Conservation (phyloP, 345 rosid species). For the Aegle marmelos region DNA sequence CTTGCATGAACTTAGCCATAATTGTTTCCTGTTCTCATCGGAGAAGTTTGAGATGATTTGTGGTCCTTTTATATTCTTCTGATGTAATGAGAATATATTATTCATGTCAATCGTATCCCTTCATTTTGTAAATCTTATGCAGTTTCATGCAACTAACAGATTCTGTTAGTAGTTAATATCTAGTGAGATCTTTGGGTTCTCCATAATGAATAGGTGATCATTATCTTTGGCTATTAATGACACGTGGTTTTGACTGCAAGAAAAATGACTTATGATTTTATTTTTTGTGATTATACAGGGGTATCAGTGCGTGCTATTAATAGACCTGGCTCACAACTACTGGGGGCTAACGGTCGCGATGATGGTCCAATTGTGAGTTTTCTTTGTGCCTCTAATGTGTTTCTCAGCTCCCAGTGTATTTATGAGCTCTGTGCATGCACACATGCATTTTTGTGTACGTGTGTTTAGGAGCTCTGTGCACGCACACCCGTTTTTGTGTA, state of each 20-base stretch:
- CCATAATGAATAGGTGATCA: neutral
- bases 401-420: neutral
- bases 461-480: neutral
- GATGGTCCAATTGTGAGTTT: slow-evolving; percentile 90
- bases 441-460: neutral
- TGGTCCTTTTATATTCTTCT: neutral
- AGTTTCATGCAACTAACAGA: neutral
- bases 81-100: neutral
- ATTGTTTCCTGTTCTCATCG: neutral
- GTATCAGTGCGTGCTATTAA: slow-evolving; percentile 71
- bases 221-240: neutral
- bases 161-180: neutral
- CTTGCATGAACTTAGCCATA: neutral
- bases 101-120: neutral
- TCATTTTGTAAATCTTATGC: neutral
- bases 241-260: no score
- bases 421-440: neutral
- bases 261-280: neutral
- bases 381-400: neutral
- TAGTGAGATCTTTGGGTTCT: neutral
- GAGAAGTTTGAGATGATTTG: neutral
- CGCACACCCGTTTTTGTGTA: neutral
- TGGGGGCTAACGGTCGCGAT: slow-evolving; percentile 96
- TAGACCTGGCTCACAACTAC: slow-evolving; percentile 84
- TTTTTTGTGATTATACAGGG: slow-evolving; percentile 33